A percentile compares a stretch with the other conserved stretches of the same genome.
Evolutionary conservation across 1,284 basidiomycete species (phyloP).

Genomic region (Rhodotorula sp.): DNA sequence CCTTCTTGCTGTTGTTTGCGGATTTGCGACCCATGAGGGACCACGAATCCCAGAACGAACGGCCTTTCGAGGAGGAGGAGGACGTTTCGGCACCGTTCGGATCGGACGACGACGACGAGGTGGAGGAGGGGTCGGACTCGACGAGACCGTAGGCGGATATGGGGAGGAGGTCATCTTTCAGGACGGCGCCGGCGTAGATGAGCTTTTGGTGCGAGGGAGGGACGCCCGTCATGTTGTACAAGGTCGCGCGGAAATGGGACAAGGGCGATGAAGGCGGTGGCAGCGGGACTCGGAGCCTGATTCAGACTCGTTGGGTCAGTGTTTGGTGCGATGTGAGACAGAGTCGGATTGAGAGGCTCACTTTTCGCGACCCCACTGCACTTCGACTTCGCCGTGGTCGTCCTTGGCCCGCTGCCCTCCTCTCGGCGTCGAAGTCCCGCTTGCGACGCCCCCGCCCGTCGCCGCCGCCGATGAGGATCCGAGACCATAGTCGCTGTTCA

Average conservation of each 20-base stretch:
- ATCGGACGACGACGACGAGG: not conserved
- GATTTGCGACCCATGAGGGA: conserved; percentile 55
- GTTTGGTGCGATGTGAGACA: not conserved
- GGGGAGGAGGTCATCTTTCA: conserved; percentile 66
- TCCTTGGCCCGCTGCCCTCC: not conserved
- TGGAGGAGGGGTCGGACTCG: conserved; percentile 7
- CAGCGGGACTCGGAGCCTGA: conserved; percentile 37
- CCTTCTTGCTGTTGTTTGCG: conserved; percentile 8
- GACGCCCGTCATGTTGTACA: conserved; percentile 43
- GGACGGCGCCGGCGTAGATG: conserved; percentile 71
- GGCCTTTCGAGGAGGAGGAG: conserved; percentile 12
- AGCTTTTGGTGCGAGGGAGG: conserved; percentile 53
- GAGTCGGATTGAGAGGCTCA: conserved; percentile 1
- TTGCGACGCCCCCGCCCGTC: not conserved
- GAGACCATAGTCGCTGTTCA: conserved; percentile 25
- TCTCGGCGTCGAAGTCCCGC: not conserved
- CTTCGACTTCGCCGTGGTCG: conserved; percentile 27
- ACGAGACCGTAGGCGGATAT: conserved; percentile 57
- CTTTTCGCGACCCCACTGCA: conserved; percentile 37
- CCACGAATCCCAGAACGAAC: conserved; percentile 36
- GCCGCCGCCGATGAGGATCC: not conserved
- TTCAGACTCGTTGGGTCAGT: too few species aligned
- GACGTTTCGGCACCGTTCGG: conserved; percentile 11
- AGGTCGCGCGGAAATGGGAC: conserved; percentile 37
- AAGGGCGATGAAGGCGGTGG: conserved; percentile 41